Percentiles rank a stretch among this genome's conserved stretches.
These are phyloP conservation scores for Psilocybe cubensis DNA, from an alignment of 768 basidiomycete genomes.

Conservation along the genomic window DNA sequence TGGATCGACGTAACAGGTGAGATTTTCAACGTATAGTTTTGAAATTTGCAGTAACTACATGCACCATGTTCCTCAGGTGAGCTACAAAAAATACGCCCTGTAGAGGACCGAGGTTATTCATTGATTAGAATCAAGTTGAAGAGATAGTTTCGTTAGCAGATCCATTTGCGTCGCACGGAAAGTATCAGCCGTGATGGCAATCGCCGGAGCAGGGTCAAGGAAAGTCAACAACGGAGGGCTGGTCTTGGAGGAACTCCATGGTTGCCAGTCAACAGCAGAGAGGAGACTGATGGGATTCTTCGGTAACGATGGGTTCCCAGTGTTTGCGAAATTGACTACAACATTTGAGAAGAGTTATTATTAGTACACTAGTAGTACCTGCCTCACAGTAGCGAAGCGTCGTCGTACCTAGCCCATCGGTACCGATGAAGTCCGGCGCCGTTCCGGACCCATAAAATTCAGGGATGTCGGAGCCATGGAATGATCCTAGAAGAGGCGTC, in stretches of 20 bases:
- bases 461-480: slow-evolving; percentile 18
- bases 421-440: slow-evolving; percentile 19
- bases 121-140: background rate
- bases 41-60: background rate
- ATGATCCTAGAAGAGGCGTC: slow-evolving; percentile 25
- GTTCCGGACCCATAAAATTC: slow-evolving; percentile 19
- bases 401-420: slow-evolving; percentile 22
- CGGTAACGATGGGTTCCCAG: slow-evolving; percentile 14
- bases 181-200: slow-evolving; percentile 21
- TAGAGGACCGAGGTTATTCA: too few species aligned
- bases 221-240: slow-evolving; percentile 24
- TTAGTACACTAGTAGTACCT: background rate
- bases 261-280: slow-evolving; percentile 18
- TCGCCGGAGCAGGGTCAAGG: slow-evolving; percentile 18
- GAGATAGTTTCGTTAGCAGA: slow-evolving; percentile 10
- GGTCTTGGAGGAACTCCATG: slow-evolving; percentile 17
- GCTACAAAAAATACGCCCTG: too few species aligned
- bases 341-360: background rate
- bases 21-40: too few species aligned
- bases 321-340: slow-evolving; percentile 22
- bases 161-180: slow-evolving; percentile 20
- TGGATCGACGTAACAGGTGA: too few species aligned
- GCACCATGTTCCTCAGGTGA: background rate
- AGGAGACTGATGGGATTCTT: slow-evolving; percentile 20
- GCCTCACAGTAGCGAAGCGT: background rate